Evolutionary conservation across 768 basidiomycete species (phyloP).

Genomic region (Lenzites betulinus): DNA sequence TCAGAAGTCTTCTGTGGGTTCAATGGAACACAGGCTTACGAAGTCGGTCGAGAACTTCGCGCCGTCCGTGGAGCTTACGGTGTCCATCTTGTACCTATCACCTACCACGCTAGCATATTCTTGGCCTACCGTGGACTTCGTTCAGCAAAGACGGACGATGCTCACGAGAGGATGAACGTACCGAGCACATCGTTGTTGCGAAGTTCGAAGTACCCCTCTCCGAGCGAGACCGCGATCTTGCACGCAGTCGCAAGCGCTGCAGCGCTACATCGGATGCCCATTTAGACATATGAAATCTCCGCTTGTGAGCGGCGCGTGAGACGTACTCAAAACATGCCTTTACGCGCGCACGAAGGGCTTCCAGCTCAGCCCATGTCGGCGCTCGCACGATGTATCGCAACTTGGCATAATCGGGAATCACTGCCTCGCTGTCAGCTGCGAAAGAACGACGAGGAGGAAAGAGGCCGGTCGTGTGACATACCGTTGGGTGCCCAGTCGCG

Average conservation of each 20-base stretch:
- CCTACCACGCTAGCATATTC: conserved; percentile 52
- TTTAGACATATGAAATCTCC: background rate
- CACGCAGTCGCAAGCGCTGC: conserved; percentile 58
- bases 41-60: conserved; percentile 76
- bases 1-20: conserved; percentile 5
- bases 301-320: background rate
- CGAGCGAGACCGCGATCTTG: conserved; percentile 30
- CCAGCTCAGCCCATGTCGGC: conserved; percentile 58
- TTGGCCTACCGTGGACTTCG: conserved; percentile 40
- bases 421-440: conserved; percentile 36
- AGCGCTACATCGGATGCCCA: conserved; percentile 45
- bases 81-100: conserved; percentile 45
- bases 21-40: conserved; percentile 46
- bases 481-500: conserved; percentile 71
- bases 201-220: conserved; percentile 35
- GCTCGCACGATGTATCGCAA: conserved; percentile 77
- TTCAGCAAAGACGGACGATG: background rate
- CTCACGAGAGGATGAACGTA: background rate
- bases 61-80: conserved; percentile 32
- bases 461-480: conserved; percentile 31
- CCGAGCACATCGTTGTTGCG: conserved; percentile 36
- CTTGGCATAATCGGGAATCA: conserved; percentile 81
- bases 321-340: conserved; percentile 68
- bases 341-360: conserved; percentile 57
- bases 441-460: background rate